Conservation (phyloP, 2,329 filamentous ascomycete genomes). For the Neopestalotiopsis sp. region DNA sequence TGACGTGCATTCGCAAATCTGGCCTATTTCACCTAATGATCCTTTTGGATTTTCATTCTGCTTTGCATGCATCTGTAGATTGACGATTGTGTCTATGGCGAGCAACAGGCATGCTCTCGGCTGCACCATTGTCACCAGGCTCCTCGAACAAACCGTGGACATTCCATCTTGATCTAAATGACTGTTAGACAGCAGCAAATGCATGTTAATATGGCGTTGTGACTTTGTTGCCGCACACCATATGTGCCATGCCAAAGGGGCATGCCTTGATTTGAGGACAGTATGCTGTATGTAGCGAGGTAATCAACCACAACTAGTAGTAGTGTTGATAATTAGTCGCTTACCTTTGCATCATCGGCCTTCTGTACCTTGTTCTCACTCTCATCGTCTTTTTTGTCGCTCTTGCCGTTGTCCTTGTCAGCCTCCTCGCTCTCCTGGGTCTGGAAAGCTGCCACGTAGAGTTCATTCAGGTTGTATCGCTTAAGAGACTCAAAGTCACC, state of each 20-base stretch:
- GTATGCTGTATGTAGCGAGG: background rate
- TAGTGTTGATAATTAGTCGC: background rate
- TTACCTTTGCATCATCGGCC: background rate
- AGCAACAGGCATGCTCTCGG: too few species aligned
- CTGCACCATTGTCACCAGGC: too few species aligned
- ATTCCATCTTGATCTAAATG: too few species aligned
- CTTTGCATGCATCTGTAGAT: background rate
- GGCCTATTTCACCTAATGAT: background rate
- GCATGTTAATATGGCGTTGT: too few species aligned
- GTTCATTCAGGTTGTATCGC: conserved; percentile 78
- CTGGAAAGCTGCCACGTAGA: conserved; percentile 54
- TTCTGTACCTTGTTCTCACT: background rate
- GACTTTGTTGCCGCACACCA: too few species aligned
- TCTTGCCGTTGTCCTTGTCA: conserved; percentile 2
- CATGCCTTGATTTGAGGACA: background rate
- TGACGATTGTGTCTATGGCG: too few species aligned
- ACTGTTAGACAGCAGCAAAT: too few species aligned
- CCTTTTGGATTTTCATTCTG: background rate
- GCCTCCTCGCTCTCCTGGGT: conserved; percentile 19
- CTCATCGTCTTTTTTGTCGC: background rate
- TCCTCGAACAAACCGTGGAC: too few species aligned
- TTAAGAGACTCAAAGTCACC: conserved; percentile 76
- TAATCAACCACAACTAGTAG: background rate
- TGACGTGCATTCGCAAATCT: background rate
- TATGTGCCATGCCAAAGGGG: too few species aligned